Base-by-base conservation (phyloP, 2,329 filamentous ascomycete species). In the Grosmannia serpens region DNA sequence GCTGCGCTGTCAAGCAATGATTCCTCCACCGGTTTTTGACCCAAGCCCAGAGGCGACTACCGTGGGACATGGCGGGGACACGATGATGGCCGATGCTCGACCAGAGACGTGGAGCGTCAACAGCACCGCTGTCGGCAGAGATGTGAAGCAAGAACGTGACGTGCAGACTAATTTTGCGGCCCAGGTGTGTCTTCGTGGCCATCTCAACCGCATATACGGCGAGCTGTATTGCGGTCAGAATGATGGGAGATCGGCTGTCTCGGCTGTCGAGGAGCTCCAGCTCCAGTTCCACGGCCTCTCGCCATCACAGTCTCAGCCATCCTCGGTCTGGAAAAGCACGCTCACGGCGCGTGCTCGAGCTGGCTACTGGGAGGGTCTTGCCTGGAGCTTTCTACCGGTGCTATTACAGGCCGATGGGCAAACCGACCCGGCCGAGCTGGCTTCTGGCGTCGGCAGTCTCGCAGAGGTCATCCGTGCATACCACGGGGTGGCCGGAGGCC, bases 351-450 rank as follows among this genome's bases (percentile, higher is more conserved):
- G 62, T 1, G 61, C 60, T 1, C 59, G 58, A 4, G 51, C 56
- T 5, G 44, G 49, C 20, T 63, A 64, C 47, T 64, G 62, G 56
- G 62, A 64, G 31, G 54, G 50, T 15, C 13, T 51, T 10, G 56
- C 59, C 4, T 62, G 53, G 20, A 56, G 33, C 2, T 56, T 56
- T 17, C 47, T 64, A 2, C 44, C 52, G 3, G 24, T 22, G 13
- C 52, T 63, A 15, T 26, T 55, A 8, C 26, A 50, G 6, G 24
- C 53, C 5, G 41, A 59, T 7, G 49, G 49, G 11, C 58, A 58
- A 17, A 47, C 31, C 5, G 47, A 49, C 27, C 24, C 51, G 17
- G 47, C 46, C 4, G 53, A 57, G 22, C 55, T 59, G 26, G 55
- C 51, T 4, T 56, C 61, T 9, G 33, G 55, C 2, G 53, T 62